Base-by-base conservation (phyloP, 371 early-diverging fungal species). In the Mortierella sp. region DNA sequence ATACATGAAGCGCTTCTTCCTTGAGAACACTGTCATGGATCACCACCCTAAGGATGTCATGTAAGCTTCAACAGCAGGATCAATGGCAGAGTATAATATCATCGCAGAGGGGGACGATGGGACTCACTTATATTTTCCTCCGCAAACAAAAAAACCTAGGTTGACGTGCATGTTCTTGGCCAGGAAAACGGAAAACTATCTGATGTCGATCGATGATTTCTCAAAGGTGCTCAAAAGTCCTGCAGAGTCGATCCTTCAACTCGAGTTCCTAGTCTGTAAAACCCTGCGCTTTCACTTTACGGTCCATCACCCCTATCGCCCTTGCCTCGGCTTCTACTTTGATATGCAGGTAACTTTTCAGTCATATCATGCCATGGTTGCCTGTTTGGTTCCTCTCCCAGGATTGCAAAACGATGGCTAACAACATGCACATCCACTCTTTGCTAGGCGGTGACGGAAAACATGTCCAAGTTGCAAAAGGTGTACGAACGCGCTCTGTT, bases 1-100 rank as follows among this genome's bases (percentile, higher is more conserved):
- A 26, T 97, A 94, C 73, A 95, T 97, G 93, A 97, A 97, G 83
- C 95, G 98, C 16, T 98, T 97, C 90, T 97, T 94, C 87, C 88
- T 98, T 48, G 89, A 91, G 82, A 96, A 97, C 77, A 93, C 95
- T 3, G 91, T 95, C 19, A 96, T 98, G 94, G 97, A 98, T 79
- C 96, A 97, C 82, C 96, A 95, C 76, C 96, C 96, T 16, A 96
- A 96, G 77, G 91, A 93, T 75, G 93, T 97, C 69, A 90, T 96
- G 96, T 94, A 90, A 82, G 79, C 77, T 80, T 13, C 3, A 28
- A 21, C 13, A 24, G 8, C 48, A 11, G 11, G 51, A 26, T n/a
- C 57, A 37, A 75, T 11, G 34, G 9, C 26, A 14, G 5, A 16
- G 14, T 3, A 3, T 31, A 0, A 67, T 10, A 2, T 24, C 21